Evolutionary conservation across 2,329 filamentous ascomycete genomes (phyloP).

Genomic region (Tolypocladium amazonense): DNA sequence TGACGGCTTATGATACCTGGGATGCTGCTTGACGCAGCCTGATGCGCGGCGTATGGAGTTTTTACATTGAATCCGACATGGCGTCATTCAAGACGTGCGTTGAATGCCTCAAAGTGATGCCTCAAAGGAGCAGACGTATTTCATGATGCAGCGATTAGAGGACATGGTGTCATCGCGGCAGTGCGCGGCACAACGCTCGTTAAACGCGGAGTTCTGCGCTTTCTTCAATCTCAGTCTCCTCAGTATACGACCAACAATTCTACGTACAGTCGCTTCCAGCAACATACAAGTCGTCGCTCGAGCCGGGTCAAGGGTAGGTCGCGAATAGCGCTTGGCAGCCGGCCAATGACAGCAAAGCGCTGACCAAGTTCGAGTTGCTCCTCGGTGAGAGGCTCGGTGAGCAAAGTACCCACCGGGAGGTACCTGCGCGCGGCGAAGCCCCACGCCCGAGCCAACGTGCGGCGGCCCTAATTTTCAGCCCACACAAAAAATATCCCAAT

Average conservation of each 20-base stretch:
- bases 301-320: neutral
- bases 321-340: too few species aligned
- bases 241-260: neutral
- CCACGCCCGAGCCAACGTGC: neutral
- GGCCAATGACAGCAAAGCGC: neutral
- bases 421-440: neutral
- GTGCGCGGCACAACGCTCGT: neutral
- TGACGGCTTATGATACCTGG: neutral
- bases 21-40: neutral
- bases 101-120: too few species aligned
- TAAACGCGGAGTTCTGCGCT: neutral
- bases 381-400: neutral
- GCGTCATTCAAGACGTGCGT: rapidly evolving
- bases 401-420: neutral
- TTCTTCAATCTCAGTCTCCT: too few species aligned
- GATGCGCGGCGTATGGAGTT: neutral
- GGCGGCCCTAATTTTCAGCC: constrained; percentile 40
- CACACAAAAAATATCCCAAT: constrained; percentile 39
- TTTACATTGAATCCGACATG: neutral
- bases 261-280: neutral
- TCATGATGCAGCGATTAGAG: neutral
- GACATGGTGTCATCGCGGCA: too few species aligned
- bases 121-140: too few species aligned
- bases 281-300: neutral
- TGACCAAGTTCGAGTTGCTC: too few species aligned